Evolutionary conservation across 371 early-diverging fungal species (phyloP).

Genomic region (Gilbertella persicaria): DNA sequence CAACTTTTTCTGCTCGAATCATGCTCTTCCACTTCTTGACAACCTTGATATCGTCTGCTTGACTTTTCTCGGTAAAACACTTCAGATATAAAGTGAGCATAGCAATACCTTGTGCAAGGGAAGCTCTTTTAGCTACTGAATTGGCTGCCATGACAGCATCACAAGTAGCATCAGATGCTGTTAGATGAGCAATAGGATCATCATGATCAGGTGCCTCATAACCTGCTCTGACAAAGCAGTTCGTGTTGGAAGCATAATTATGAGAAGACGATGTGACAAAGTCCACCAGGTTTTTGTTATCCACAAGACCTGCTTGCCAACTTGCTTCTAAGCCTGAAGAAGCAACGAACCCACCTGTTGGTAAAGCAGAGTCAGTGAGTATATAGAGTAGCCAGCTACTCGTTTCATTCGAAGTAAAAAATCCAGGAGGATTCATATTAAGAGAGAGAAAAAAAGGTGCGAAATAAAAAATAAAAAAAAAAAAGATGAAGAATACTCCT

Average conservation of each 20-base stretch:
- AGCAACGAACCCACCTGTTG: slow-evolving; percentile 88
- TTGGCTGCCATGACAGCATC: slow-evolving; percentile 67
- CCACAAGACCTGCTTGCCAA: slow-evolving; percentile 60
- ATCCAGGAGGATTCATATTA: not conserved
- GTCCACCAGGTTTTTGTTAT: slow-evolving; percentile 30
- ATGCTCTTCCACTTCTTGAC: slow-evolving; percentile 58
- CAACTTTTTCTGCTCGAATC: slow-evolving; percentile 54
- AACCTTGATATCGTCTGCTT: slow-evolving; percentile 14
- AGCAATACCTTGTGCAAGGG: slow-evolving; percentile 72
- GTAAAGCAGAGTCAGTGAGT: slow-evolving; percentile 88
- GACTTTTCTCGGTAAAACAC: slow-evolving; percentile 41
- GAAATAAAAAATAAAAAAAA: not conserved
- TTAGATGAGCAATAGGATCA: slow-evolving; percentile 37
- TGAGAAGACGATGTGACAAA: slow-evolving; percentile 59
- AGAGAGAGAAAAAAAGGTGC: not conserved
- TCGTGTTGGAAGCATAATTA: slow-evolving; percentile 66
- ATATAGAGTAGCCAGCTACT: slow-evolving; percentile 79
- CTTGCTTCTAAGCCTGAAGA: slow-evolving; percentile 82
- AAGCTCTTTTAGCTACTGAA: slow-evolving; percentile 68
- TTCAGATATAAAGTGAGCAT: slow-evolving; percentile 65
- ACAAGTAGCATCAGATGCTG: slow-evolving; percentile 55
- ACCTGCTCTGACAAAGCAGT: slow-evolving; percentile 68
- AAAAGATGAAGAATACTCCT: slow-evolving; percentile 4
- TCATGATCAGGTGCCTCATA: slow-evolving; percentile 48
- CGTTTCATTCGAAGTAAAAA: slow-evolving; percentile 43